phyloP scores from a whole-genome alignment of 2,329 filamentous ascomycete species.

The Diaporthe vaccinii region DNA sequence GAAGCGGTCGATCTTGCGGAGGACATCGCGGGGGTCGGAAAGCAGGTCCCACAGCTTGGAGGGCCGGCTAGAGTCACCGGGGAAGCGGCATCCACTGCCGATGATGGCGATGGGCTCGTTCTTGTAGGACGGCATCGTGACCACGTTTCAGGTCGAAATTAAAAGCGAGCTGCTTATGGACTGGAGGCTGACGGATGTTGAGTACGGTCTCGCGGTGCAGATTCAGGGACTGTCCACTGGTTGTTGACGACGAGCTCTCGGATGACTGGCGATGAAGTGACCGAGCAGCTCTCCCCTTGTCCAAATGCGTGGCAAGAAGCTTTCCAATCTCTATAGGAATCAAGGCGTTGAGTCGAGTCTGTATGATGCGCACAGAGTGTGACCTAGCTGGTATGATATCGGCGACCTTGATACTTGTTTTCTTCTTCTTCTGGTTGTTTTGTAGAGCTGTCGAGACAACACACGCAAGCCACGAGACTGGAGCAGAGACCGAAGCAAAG shows the following conservation, averaged over 20 bases:
- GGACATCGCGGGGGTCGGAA: constrained; percentile 43
- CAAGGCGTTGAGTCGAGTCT: neutral
- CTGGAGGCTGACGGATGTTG: neutral
- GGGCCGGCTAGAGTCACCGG: constrained; percentile 51
- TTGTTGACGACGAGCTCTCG: neutral
- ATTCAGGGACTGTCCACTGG: neutral
- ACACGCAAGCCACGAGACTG: neutral
- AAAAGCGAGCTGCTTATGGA: neutral
- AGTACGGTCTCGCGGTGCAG: neutral
- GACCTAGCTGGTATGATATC: neutral
- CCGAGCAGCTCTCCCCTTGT: neutral
- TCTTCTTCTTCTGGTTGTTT: neutral
- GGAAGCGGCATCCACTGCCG: constrained; percentile 56
- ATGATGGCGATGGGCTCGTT: constrained; percentile 58
- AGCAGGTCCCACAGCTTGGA: constrained; percentile 54
- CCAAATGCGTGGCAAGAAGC: neutral
- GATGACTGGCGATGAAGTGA: neutral
- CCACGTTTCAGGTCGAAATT: neutral
- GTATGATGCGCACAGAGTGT: neutral
- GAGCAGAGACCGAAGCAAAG: constrained; percentile 31
- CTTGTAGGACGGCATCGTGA: constrained; percentile 18
- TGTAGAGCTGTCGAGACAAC: neutral
- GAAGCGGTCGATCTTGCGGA: constrained; percentile 45
- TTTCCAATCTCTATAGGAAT: neutral
- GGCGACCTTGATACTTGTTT: neutral